Conservation (phyloP, 2,329 filamentous ascomycete species). For the Talaromyces funiculosus region DNA sequence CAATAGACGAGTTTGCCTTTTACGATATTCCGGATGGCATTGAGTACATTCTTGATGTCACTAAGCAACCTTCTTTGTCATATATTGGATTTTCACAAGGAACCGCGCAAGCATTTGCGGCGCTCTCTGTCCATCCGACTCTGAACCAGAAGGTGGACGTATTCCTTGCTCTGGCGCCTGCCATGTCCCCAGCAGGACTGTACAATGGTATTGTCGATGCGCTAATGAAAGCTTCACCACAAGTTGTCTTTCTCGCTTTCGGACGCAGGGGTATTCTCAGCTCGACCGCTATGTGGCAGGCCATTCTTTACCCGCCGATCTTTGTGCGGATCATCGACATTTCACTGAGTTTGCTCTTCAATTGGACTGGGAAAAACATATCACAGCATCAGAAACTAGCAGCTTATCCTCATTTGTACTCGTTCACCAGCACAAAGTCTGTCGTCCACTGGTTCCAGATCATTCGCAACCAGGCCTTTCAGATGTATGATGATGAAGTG, state of each 20-base stretch:
- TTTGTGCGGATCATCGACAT: constrained; percentile 85
- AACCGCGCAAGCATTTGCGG: constrained; percentile 92
- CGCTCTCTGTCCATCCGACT: constrained; percentile 82
- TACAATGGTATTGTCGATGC: constrained; percentile 88
- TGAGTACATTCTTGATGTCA: constrained; percentile 80
- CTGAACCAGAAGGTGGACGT: constrained; percentile 92
- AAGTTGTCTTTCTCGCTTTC: constrained; percentile 88
- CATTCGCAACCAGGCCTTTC: constrained; percentile 90
- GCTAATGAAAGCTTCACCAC: constrained; percentile 85
- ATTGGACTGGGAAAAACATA: constrained; percentile 84
- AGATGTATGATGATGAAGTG: constrained; percentile 97
- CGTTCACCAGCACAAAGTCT: constrained; percentile 91
- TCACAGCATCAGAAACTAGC: constrained; percentile 82
- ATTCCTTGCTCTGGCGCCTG: constrained; percentile 90
- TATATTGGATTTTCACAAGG: constrained; percentile 98
- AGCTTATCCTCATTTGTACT: constrained; percentile 92
- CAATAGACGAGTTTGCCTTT: constrained; percentile 96
- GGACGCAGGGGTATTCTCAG: constrained; percentile 85
- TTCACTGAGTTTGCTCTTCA: constrained; percentile 75
- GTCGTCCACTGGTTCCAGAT: constrained; percentile 99
- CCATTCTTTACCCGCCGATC: constrained; percentile 87
- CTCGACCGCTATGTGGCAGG: constrained; percentile 95
- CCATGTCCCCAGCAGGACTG: constrained; percentile 90
- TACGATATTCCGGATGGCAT: constrained; percentile 96
- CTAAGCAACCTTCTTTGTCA: constrained; percentile 74